Conservation (phyloP, 2,329 filamentous ascomycete genomes). For the Pseudocercospora pini-densiflorae region DNA sequence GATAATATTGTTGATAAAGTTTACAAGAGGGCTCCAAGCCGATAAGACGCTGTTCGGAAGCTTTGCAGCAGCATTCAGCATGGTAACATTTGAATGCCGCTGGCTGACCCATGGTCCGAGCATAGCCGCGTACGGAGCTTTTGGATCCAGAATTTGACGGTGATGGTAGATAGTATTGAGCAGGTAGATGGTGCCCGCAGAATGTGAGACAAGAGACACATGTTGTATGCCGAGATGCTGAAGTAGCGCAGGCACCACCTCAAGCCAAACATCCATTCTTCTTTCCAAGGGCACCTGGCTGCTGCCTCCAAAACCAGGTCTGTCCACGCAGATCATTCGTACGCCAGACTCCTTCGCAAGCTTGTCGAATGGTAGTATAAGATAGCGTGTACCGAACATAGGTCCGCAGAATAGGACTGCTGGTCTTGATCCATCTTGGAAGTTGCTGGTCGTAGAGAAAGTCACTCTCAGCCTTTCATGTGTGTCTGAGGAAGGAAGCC, state of each 20-base stretch:
- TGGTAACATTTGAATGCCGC: constrained; percentile 40
- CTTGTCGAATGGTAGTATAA: constrained; percentile 36
- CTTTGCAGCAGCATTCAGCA: constrained; percentile 33
- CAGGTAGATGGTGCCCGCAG: constrained; percentile 49
- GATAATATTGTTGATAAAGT: constrained; percentile 40
- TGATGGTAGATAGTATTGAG: constrained; percentile 47
- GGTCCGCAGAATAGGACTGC: constrained; percentile 45
- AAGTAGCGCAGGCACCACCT: constrained; percentile 48
- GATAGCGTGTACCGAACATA: constrained; percentile 46
- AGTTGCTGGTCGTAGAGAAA: constrained; percentile 40
- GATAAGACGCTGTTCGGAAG: constrained; percentile 39
- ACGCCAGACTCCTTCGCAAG: constrained; percentile 41
- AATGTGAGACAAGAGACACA: constrained; percentile 48
- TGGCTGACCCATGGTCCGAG: constrained; percentile 50
- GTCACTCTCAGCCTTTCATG: constrained; percentile 36
- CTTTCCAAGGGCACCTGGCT: constrained; percentile 43
- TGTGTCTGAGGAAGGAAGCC: constrained; percentile 31
- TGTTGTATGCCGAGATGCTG: constrained; percentile 43
- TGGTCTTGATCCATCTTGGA: constrained; percentile 31
- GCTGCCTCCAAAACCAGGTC: constrained; percentile 52
- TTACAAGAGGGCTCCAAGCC: constrained; percentile 37
- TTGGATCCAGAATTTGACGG: constrained; percentile 41
- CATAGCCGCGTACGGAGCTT: constrained; percentile 38
- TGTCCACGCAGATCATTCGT: constrained; percentile 46
- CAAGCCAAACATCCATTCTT: constrained; percentile 47